phyloP scores from a whole-genome alignment of 768 basidiomycete genomes.

The Tricholoma sp. region DNA sequence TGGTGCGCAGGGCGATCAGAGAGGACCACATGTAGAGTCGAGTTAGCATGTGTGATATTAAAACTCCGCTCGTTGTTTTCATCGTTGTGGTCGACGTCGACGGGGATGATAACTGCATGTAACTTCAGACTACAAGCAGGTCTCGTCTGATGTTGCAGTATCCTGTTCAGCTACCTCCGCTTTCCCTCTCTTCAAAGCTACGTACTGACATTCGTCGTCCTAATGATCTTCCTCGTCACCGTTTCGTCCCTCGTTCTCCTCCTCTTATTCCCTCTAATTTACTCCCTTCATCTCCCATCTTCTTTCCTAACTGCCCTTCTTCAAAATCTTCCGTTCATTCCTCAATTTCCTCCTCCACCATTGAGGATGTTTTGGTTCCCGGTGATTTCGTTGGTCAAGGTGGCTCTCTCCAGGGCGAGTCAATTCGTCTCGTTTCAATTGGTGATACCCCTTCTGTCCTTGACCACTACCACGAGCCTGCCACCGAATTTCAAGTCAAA shows the following conservation, averaged over 20 bases:
- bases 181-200: slow-evolving; percentile 33
- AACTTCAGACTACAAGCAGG: slow-evolving; percentile 55
- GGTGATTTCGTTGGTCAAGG: slow-evolving; percentile 75
- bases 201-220: slow-evolving; percentile 31
- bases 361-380: slow-evolving; percentile 61
- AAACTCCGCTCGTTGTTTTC: not conserved
- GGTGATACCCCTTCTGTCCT: slow-evolving; percentile 28
- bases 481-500: slow-evolving; percentile 77
- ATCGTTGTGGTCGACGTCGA: slow-evolving; percentile 18
- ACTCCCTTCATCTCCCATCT: slow-evolving; percentile 29
- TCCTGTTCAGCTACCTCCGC: slow-evolving; percentile 38
- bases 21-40: too few relatives aligned
- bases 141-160: slow-evolving; percentile 72
- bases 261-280: slow-evolving; percentile 26
- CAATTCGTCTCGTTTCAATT: slow-evolving; percentile 52
- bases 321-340: slow-evolving; percentile 25
- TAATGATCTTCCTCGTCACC: slow-evolving; percentile 33
- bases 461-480: slow-evolving; percentile 40
- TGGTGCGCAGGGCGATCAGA: too few relatives aligned
- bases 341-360: slow-evolving; percentile 32
- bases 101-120: slow-evolving; percentile 34
- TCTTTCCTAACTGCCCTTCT: slow-evolving; percentile 21
- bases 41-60: not conserved
- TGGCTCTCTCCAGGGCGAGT: slow-evolving; percentile 59
- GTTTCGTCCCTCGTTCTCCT: slow-evolving; percentile 22